These are phyloP conservation scores for Agrostemma githago DNA, from an alignment of 148 eudicot genomes.

Conservation along the genomic window DNA sequence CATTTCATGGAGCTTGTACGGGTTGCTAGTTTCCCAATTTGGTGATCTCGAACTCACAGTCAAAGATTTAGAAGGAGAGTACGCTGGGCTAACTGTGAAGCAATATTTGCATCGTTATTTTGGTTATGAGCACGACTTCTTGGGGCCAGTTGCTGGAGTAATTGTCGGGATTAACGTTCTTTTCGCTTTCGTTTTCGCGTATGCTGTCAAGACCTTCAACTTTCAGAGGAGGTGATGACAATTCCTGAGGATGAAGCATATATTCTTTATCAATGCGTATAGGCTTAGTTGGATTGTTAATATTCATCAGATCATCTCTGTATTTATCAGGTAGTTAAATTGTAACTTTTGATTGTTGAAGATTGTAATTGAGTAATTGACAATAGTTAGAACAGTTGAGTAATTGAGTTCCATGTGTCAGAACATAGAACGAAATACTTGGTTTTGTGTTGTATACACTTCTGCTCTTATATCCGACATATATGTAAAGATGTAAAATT, in stretches of 20 bases:
- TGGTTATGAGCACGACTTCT: conserved; percentile 39
- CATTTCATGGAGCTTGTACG: conserved; percentile 56
- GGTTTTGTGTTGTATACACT: not conserved
- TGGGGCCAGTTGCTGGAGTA: conserved; percentile 44
- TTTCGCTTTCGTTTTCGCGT: conserved; percentile 49
- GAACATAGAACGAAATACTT: not conserved
- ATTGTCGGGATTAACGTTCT: conserved; percentile 34
- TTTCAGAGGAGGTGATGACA: conserved; percentile 46
- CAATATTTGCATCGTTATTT: conserved; percentile 39
- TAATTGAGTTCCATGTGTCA: not conserved
- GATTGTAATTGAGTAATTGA: not conserved
- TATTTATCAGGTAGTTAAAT: not conserved
- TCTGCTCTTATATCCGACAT: no score
- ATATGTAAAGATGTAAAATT: no score
- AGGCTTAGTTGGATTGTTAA: not conserved
- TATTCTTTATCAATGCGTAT: not conserved
- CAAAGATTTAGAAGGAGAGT: conserved; percentile 8
- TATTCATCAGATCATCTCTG: not conserved
- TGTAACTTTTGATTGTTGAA: not conserved
- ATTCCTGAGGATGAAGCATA: not conserved
- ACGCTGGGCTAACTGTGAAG: conserved; percentile 19
- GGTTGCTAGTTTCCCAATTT: conserved; percentile 54
- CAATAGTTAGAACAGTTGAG: not conserved
- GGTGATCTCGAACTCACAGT: conserved; percentile 34
- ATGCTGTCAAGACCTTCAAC: conserved; percentile 44